Base-by-base conservation (phyloP, 495 filamentous ascomycete species). In the Lophiotrema nucula region DNA sequence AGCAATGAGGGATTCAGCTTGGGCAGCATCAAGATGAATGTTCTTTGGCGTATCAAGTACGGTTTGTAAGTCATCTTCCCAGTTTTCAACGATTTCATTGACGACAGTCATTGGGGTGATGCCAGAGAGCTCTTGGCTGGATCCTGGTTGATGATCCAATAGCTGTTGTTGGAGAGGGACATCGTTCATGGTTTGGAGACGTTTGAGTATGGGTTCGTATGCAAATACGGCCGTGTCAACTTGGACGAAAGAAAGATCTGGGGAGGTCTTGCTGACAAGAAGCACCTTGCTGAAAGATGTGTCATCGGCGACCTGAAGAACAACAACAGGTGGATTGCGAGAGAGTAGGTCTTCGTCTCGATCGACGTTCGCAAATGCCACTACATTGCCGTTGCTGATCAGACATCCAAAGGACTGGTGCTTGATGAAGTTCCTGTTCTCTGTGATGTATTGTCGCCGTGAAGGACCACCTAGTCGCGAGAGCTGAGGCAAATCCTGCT, bases 171-270 rank as follows among this genome's bases (percentile, higher is more conserved):
- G 53, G 15, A 90, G 62, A 0, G 84, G 76, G 2, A 88, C 28
- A 6, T 82, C 76, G 0, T 68, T 71, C 31, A 75, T 82, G 1
- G 72, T 67, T 67, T 90, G 82, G 6, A 92, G 67, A 5, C 80
- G 72, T 48, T 72, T 65, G 18, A 92, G 64, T 3, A 92, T 75
- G 0, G 88, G 88, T 53, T 90, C 84, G 58, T 83, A 90, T 0
- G 87, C 82, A 66, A 90, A 91, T 0, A 86, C 72, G 0, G 88
- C 69, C 0, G 87, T 83, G 52, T 87, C 77, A 3, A 88, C 77
- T n/a, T 75, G 71, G 0, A 86, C 56, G 19, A 88, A 76, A 13
- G 75, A 68, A 5, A 85, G 64, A 28, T 72, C 52, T 0, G 61
- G 23, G 0, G 70, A 56, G 3, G 70, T 49, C 31, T 77, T 82